These are phyloP conservation scores for Anthracocystis panici-leucophaei DNA, from an alignment of 1,284 basidiomycete species.

Conservation along the genomic window DNA sequence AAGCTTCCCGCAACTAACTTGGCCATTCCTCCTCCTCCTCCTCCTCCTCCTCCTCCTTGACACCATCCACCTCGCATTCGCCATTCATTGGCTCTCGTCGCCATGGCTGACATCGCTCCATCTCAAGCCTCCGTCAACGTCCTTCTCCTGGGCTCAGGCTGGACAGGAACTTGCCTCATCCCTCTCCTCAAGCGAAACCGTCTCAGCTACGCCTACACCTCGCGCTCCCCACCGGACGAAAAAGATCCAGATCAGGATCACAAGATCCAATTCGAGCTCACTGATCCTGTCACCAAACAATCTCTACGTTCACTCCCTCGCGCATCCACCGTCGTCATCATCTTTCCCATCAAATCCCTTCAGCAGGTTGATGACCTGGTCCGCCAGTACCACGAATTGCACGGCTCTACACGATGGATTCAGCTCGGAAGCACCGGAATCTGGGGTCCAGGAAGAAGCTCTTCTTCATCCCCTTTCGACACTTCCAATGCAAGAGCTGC, in stretches of 20 bases:
- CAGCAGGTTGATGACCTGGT: slow-evolving; percentile 52
- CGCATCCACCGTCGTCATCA: slow-evolving; percentile 76
- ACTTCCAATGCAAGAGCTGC: slow-evolving; percentile 31
- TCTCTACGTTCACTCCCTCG: slow-evolving; percentile 74
- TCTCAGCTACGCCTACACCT: slow-evolving; percentile 71
- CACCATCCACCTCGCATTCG: not conserved
- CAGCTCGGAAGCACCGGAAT: slow-evolving; percentile 63
- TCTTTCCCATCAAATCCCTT: slow-evolving; percentile 71
- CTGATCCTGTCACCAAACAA: slow-evolving; percentile 59
- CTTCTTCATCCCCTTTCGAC: slow-evolving; percentile 47
- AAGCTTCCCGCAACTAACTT: not conserved
- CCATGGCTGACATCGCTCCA: not conserved
- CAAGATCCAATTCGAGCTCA: slow-evolving; percentile 68
- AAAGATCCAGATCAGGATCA: slow-evolving; percentile 61
- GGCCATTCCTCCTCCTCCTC: not conserved
- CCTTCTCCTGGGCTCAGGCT: slow-evolving; percentile 78
- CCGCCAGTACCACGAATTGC: slow-evolving; percentile 41
- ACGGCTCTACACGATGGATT: slow-evolving; percentile 50
- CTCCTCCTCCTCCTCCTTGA: not conserved
- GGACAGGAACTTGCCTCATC: slow-evolving; percentile 77
- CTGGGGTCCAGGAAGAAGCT: slow-evolving; percentile 45
- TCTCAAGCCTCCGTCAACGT: slow-evolving; percentile 72
- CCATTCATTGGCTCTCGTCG: no score
- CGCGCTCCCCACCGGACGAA: slow-evolving; percentile 72
- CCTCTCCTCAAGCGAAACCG: slow-evolving; percentile 72